Percentiles rank a stretch among this genome's conserved stretches.
Evolutionary conservation across 257 asterid species (phyloP).

Genomic region (Mentha longifolia): DNA sequence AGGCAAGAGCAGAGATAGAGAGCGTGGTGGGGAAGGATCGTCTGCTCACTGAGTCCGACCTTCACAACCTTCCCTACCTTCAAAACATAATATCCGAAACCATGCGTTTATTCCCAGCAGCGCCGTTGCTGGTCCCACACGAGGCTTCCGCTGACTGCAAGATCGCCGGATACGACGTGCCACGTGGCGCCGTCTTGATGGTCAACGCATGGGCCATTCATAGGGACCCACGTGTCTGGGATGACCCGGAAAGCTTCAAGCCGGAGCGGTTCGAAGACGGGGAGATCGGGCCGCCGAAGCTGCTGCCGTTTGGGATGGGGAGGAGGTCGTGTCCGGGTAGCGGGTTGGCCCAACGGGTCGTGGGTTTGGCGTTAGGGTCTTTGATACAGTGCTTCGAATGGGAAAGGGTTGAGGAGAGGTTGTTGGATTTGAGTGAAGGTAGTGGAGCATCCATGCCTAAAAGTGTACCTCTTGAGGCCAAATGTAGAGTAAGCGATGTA

Average conservation of each 20-base stretch:
- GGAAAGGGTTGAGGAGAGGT: constrained; percentile 33
- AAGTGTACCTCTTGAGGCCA: too few relatives aligned
- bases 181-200: constrained; percentile 50
- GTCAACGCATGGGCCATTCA: too few relatives aligned
- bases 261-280: constrained; percentile 10
- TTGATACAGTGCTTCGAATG: constrained; percentile 70
- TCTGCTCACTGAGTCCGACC: constrained; percentile 48
- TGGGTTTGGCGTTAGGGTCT: constrained; percentile 51
- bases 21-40: constrained; percentile 46
- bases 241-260: constrained; percentile 50
- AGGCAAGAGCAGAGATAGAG: constrained; percentile 60
- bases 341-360: constrained; percentile 51
- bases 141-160: constrained; percentile 53
- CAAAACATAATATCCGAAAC: constrained; percentile 52
- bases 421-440: too few relatives aligned
- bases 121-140: constrained; percentile 58
- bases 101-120: constrained; percentile 50
- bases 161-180: constrained; percentile 54
- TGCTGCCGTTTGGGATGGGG: constrained; percentile 74
- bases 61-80: constrained; percentile 60
- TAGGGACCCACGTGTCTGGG: constrained; percentile 65
- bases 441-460: too few relatives aligned
- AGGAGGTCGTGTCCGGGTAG: constrained; percentile 76
- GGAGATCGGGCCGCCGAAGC: constrained; percentile 40
- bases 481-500: too few relatives aligned